A percentile compares a stretch with the other conserved stretches of the same genome.
These are phyloP conservation scores for Metschnikowia kofuensis DNA, from an alignment of 805 yeast genomes.

Conservation along the genomic window DNA sequence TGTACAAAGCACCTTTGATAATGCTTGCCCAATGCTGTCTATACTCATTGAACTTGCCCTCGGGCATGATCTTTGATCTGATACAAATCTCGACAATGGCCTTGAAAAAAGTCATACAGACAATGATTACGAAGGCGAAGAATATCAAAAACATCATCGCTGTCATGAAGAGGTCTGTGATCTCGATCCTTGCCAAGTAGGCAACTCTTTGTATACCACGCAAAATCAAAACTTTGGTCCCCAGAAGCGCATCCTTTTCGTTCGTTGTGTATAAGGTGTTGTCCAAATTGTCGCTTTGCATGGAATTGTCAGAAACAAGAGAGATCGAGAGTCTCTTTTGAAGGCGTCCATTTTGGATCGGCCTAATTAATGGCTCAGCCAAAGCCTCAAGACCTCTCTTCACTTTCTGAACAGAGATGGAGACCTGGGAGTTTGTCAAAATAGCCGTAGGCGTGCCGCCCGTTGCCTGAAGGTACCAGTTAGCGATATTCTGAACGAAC, in stretches of 20 bases:
- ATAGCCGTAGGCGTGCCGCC: slow-evolving; percentile 86
- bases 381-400: slow-evolving; percentile 24
- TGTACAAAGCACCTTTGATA: slow-evolving; percentile 83
- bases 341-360: background rate
- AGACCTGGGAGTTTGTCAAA: slow-evolving; percentile 60
- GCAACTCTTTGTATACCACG: slow-evolving; percentile 94
- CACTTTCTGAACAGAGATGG: slow-evolving; percentile 73
- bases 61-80: slow-evolving; percentile 55
- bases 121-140: slow-evolving; percentile 61
- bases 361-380: slow-evolving; percentile 4
- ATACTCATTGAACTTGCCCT: slow-evolving; percentile 68
- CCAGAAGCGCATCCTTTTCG: slow-evolving; percentile 58
- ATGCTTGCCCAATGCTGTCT: slow-evolving; percentile 81
- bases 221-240: slow-evolving; percentile 71
- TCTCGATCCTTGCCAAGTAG: slow-evolving; percentile 77
- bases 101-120: slow-evolving; percentile 59
- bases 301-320: slow-evolving; percentile 41
- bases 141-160: slow-evolving; percentile 81
- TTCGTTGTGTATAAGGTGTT: slow-evolving; percentile 59
- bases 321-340: slow-evolving; percentile 29
- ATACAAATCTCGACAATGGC: slow-evolving; percentile 63
- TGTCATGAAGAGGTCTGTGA: slow-evolving; percentile 82
- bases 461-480: slow-evolving; percentile 94
- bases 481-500: slow-evolving; percentile 79
- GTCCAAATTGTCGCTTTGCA: slow-evolving; percentile 40